phyloP scores from a whole-genome alignment of 169 alveolate genomes.

The Perkinsus marinus region DNA sequence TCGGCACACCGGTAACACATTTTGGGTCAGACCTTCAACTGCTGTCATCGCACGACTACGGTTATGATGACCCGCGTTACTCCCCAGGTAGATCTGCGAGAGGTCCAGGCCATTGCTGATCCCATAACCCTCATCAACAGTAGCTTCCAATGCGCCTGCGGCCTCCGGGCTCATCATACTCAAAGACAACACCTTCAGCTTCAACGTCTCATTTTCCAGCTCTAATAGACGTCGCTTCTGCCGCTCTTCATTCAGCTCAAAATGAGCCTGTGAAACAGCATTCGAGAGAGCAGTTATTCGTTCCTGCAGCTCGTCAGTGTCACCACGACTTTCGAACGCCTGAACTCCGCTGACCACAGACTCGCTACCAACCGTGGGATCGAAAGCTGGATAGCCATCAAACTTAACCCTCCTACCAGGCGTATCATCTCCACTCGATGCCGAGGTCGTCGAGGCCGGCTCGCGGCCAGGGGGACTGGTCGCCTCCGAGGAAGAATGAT shows the following conservation, averaged over 20 bases:
- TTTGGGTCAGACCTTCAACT: neutral
- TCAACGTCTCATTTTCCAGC: neutral
- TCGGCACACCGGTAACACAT: neutral
- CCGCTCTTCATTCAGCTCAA: neutral
- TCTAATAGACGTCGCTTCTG: neutral
- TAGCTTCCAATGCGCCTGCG: neutral
- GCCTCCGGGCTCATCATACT: neutral
- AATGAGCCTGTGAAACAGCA: neutral
- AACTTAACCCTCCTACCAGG: neutral
- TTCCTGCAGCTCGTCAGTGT: neutral
- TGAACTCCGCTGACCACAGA: neutral
- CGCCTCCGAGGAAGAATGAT: neutral
- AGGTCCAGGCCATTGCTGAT: neutral
- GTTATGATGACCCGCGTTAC: neutral
- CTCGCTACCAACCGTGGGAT: neutral
- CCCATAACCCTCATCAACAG: neutral
- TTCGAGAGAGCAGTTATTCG: neutral
- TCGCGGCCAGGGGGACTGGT: neutral
- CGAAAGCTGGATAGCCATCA: neutral
- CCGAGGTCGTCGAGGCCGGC: neutral
- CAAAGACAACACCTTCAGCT: neutral
- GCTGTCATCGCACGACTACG: neutral
- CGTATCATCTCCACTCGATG: neutral
- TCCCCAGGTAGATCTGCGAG: neutral
- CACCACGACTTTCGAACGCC: neutral